Conservation (phyloP, 148 eudicot species). For the Heliamphora exappendiculata region DNA sequence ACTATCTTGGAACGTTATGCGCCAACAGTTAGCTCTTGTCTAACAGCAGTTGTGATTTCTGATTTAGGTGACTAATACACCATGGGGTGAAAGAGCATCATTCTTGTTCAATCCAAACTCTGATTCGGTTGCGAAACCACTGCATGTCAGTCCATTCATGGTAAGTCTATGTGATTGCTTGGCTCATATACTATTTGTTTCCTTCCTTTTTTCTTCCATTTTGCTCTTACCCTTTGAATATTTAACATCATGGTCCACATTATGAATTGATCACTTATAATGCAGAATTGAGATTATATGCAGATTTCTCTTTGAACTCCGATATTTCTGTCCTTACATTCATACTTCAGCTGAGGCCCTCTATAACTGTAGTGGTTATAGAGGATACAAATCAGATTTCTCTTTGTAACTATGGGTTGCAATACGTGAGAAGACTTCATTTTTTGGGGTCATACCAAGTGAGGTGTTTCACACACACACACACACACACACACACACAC, state of each 20-base stretch:
- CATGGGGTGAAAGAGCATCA: slow-evolving; percentile 90
- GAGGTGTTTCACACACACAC: too few relatives aligned
- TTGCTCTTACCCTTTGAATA: too few relatives aligned
- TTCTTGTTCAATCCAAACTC: slow-evolving; percentile 65
- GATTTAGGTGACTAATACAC: slow-evolving; percentile 87
- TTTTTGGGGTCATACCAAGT: too few relatives aligned
- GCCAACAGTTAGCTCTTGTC: background rate
- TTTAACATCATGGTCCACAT: too few relatives aligned
- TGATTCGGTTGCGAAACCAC: slow-evolving; percentile 71
- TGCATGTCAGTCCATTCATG: slow-evolving; percentile 98
- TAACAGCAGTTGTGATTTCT: slow-evolving; percentile 11
- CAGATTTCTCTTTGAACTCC: background rate
- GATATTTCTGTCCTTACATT: too few relatives aligned
- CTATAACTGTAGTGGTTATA: too few relatives aligned
- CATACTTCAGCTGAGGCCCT: too few relatives aligned
- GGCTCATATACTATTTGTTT: background rate
- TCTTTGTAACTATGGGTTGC: too few relatives aligned
- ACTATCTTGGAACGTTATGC: background rate
- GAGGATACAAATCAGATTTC: too few relatives aligned
- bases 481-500: too few relatives aligned
- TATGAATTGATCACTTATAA: too few relatives aligned
- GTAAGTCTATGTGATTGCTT: slow-evolving; percentile 32
- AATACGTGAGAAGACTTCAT: too few relatives aligned
- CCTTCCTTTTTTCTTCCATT: background rate
- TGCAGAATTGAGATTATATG: background rate